Evolutionary conservation across 1,139 yeast genomes (phyloP).

Genomic region (Yamadazyma spencermartinsiae): DNA sequence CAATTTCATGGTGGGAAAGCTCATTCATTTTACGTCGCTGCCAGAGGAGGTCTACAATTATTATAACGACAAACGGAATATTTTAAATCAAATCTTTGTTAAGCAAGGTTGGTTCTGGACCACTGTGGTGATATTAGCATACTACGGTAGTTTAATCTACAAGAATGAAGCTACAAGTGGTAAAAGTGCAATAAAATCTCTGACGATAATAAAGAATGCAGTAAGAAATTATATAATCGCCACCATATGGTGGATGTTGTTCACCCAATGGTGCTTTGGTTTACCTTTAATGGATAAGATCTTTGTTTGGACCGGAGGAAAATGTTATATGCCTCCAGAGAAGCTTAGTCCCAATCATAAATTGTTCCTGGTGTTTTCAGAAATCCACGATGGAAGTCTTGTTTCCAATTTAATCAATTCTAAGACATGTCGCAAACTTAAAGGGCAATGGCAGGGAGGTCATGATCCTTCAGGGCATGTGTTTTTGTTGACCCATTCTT

Average conservation of each 20-base stretch:
- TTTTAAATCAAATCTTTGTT: conserved; percentile 73
- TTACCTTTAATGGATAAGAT: conserved; percentile 86
- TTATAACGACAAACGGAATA: conserved; percentile 62
- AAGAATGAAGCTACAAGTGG: conserved; percentile 5
- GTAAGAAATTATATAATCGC: conserved; percentile 45
- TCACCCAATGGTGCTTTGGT: conserved; percentile 88
- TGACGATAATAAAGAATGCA: conserved; percentile 20
- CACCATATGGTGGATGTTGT: conserved; percentile 81
- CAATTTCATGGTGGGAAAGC: conserved; percentile 33
- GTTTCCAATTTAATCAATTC: conserved; percentile 38
- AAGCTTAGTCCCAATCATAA: conserved; percentile 3
- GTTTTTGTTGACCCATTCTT: conserved; percentile 72
- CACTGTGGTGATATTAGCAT: conserved; percentile 34
- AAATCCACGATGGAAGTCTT: conserved; percentile 8
- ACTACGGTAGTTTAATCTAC: conserved; percentile 24
- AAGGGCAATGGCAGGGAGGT: conserved; percentile 87
- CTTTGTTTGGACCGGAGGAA: conserved; percentile 81
- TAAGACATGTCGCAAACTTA: conserved; percentile 55
- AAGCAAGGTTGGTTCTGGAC: conserved; percentile 97
- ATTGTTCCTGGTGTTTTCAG: conserved; percentile 8
- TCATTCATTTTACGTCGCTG: conserved; percentile 35
- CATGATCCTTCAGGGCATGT: conserved; percentile 97
- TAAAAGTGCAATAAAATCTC: conserved; percentile 6
- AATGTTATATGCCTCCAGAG: conserved; percentile 40
- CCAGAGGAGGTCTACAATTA: conserved; percentile 48